Base-by-base conservation (phyloP, 345 rosid genomes). In the Isatis tinctoria region DNA sequence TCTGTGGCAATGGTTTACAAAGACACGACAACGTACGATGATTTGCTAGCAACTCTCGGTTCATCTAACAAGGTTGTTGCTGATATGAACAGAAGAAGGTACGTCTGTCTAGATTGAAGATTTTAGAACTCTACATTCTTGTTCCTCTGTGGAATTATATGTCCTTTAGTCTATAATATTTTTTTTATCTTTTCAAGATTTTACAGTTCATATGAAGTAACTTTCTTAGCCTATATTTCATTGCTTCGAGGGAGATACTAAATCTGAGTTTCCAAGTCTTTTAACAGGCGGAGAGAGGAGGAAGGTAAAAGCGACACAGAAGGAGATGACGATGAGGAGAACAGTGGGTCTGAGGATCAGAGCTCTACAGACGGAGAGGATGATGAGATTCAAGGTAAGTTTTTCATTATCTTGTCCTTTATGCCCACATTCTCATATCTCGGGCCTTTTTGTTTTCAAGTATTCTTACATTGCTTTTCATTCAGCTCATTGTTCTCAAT, bases 11-110 rank as follows among this genome's bases (percentile, higher is more conserved):
- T 77, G 24, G 45, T 64, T 58, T 70, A 74, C 70, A 83, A 76
- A 67, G 85, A 87, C 63, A 79, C 83, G 1, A 79, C 87, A 4
- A 26, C 39, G 7, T 88, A 87, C 58, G 75, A 88, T 41, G 77
- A 63, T 63, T 77, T 88, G 79, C 54, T 87, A 37, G 76, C 41
- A 63, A 80, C 82, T 65, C 83, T 90, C n/a, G 78, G 81, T 63
- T 82, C 87, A 4, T 67, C 79, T 10, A 72, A 83, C 78, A 79
- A 76, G 66, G 72, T 82, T 81, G 63, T 80, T 67, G 80, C 84
- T 4, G 76, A 81, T 79, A 83, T 78, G 45, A 81, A 70, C 69
- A 64, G 72, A 77, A 82, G 76, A 76, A 85, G 94, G 94, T 90
- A 79, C 70, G 20, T 51, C 51, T 62, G n/a, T n/a, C n/a, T n/a